A percentile compares a stretch with the other conserved stretches of the same genome.
phyloP scores from a whole-genome alignment of 768 basidiomycete species.

The Boletales sp. region DNA sequence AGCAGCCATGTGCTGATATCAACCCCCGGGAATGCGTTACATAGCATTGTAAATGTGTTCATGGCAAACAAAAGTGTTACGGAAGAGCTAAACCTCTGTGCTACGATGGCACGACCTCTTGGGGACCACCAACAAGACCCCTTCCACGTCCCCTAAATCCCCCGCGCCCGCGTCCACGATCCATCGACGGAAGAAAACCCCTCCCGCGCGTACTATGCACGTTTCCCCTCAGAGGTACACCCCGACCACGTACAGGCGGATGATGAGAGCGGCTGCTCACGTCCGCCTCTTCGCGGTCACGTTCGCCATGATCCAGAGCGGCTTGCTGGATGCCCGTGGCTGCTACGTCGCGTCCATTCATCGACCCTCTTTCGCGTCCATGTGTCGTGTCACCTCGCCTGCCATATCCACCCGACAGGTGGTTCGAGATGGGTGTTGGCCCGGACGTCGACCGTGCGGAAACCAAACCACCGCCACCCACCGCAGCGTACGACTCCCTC shows the following conservation, averaged over 20 bases:
- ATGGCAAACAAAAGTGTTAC: too few species aligned
- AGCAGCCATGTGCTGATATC: slow-evolving; percentile 44
- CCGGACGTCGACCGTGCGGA: not conserved
- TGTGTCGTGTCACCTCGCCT: not conserved
- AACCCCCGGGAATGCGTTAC: too few species aligned
- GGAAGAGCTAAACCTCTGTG: not conserved
- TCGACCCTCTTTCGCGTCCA: slow-evolving; percentile 10
- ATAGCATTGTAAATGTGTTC: too few species aligned
- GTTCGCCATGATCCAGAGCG: too few species aligned
- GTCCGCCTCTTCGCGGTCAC: not conserved
- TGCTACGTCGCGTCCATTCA: slow-evolving; percentile 5
- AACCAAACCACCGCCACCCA: not conserved
- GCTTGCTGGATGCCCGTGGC: not conserved
- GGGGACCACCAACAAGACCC: slow-evolving; percentile 4
- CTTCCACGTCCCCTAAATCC: slow-evolving; percentile 33
- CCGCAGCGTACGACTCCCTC: slow-evolving; percentile 7
- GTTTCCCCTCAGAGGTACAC: slow-evolving; percentile 22
- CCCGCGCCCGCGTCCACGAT: slow-evolving; percentile 33
- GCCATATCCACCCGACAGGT: not conserved
- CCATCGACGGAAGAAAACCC: slow-evolving; percentile 25
- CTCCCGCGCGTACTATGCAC: slow-evolving; percentile 29
- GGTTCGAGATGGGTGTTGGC: not conserved
- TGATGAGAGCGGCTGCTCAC: not conserved
- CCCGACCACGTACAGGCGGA: slow-evolving; percentile 26
- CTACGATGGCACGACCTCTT: slow-evolving; percentile 5